Base-by-base conservation (phyloP, 2,329 filamentous ascomycete species). In the Neonectria magnoliae region DNA sequence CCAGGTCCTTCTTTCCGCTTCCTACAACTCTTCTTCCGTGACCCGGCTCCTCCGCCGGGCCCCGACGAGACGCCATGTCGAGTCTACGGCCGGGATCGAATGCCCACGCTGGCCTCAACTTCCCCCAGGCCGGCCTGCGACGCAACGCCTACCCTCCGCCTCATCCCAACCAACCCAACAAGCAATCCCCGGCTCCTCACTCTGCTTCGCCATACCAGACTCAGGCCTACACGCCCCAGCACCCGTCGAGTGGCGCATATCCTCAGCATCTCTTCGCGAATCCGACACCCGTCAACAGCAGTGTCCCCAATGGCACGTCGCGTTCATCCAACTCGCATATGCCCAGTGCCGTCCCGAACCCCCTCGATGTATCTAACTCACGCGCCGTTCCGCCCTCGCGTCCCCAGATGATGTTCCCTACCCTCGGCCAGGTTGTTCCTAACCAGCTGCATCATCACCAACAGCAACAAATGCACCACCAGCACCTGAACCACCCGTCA, bases 171-270 rank as follows among this genome's bases (percentile, higher is more conserved):
- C 83, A 84, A 71, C 80, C 82, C 68, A 87, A 83, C 74, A 87
- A 88, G 75, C 83, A 85, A 66, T 85, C 86, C 29, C 83, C 86
- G 42, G 83, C 84, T 22, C 81, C 85, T 67, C 85, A 86, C 68
- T 81, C 85, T 71, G 83, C 84, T 64, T 83, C 85, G 64, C 83
- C 85, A 2, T 88, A 88, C 73, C 85, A 87, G 75, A 73, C 82
- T 57, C 83, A 85, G 68, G 79, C 82, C 64, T 88, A 88, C 75
- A 76, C 83, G 59, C 79, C 85, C 54, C 85, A 87, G 73, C 85
- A 85, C 71, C 79, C 82, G 29, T 78, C 82, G 16, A 80, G 82
- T 65, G 79, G 78, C 63, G 72, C 80, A 20, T 88, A 87, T 67
- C 76, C 84, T 20, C 85, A 86, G 68, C 84, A 86, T 68, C 78